A percentile compares a stretch with the other conserved stretches of the same genome.
Conservation (phyloP, 345 rosid species). For the Eucalyptus grandis region DNA sequence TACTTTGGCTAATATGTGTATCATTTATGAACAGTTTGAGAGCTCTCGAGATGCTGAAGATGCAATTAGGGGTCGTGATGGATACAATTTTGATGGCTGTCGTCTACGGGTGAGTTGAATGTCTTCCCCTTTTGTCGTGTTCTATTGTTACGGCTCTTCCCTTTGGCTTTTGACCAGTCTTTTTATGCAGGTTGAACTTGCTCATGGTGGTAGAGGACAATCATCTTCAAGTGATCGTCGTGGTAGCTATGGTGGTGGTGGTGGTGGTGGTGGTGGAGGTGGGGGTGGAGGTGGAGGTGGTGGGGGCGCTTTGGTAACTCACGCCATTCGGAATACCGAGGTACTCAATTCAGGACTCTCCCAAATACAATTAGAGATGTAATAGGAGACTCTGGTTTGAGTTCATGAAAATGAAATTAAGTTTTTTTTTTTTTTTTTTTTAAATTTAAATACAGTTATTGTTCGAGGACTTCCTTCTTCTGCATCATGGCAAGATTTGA, state of each 20-base stretch:
- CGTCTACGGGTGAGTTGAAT: conserved; percentile 26
- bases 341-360: conserved; percentile 6
- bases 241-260: conserved; percentile 22
- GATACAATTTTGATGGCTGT: conserved; percentile 52
- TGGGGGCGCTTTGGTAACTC: conserved; percentile 48
- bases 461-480: conserved; percentile 84
- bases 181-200: conserved; percentile 82
- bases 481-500: conserved; percentile 98
- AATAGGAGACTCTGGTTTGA: neutral
- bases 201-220: conserved; percentile 95
- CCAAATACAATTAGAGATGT: neutral
- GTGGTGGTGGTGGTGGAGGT: conserved; percentile 36
- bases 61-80: conserved; percentile 53
- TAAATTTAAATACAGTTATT: conserved; percentile 38
- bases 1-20: neutral
- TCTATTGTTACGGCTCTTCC: neutral
- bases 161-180: neutral
- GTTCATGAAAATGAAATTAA: neutral
- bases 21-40: conserved; percentile 22
- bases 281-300: conserved; percentile 17
- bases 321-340: conserved; percentile 91
- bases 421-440: neutral
- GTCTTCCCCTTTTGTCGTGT: neutral
- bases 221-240: conserved; percentile 63
- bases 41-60: conserved; percentile 45